Percentiles rank a stretch among this genome's conserved stretches.
Conservation (phyloP, 495 filamentous ascomycete species). For the Cairneyella variabilis region DNA sequence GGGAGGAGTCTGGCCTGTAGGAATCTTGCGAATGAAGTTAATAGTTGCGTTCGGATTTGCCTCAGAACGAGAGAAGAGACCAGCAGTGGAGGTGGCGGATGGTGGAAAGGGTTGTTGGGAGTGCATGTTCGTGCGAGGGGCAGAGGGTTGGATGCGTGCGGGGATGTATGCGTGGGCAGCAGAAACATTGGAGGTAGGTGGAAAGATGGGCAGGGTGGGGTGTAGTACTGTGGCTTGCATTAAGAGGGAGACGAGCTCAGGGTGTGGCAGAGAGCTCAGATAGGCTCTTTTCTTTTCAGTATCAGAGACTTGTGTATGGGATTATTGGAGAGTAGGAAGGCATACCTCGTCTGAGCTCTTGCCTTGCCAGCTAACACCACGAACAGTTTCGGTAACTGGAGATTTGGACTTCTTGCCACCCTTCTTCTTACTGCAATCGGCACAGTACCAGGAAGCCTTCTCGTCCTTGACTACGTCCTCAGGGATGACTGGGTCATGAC, state of each 20-base stretch:
- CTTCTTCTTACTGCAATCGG: slow-evolving; percentile 53
- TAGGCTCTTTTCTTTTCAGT: slow-evolving; percentile 42
- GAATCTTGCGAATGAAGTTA: slow-evolving; percentile 37
- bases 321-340: background rate
- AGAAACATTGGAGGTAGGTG: slow-evolving; percentile 26
- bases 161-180: slow-evolving; percentile 28
- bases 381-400: slow-evolving; percentile 11
- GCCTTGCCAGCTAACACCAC: slow-evolving; percentile 41
- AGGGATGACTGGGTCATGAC: slow-evolving; percentile 79
- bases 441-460: slow-evolving; percentile 73
- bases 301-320: slow-evolving; percentile 10
- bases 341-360: slow-evolving; percentile 39
- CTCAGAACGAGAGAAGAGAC: slow-evolving; percentile 36
- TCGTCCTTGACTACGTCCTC: slow-evolving; percentile 60
- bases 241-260: slow-evolving; percentile 42
- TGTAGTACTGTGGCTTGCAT: slow-evolving; percentile 38
- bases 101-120: slow-evolving; percentile 30
- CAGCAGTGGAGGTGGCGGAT: slow-evolving; percentile 27
- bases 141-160: slow-evolving; percentile 21
- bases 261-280: slow-evolving; percentile 37
- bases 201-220: slow-evolving; percentile 37
- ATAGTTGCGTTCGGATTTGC: slow-evolving; percentile 33
- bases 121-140: slow-evolving; percentile 36
- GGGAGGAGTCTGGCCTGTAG: slow-evolving; percentile 17
- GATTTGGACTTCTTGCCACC: slow-evolving; percentile 32